A percentile compares a stretch with the other conserved stretches of the same genome.
These are phyloP conservation scores for Musa schizocarpa DNA, from an alignment of 176 grass and related monocot genomes.

Conservation along the genomic window DNA sequence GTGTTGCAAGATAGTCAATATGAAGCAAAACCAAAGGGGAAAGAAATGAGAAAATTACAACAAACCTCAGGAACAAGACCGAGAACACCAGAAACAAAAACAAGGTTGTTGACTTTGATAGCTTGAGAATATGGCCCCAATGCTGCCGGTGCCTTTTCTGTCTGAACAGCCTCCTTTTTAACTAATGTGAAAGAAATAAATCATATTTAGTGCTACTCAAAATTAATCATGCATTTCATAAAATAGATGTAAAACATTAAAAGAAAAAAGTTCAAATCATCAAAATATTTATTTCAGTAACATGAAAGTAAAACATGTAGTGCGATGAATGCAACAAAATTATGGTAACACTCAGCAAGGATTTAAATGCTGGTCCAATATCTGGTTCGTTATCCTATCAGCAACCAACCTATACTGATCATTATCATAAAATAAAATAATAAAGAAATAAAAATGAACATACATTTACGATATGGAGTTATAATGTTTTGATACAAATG, in stretches of 20 bases:
- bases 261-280: background rate
- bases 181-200: slow-evolving; percentile 15
- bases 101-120: slow-evolving; percentile 89
- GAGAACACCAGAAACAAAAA: slow-evolving; percentile 86
- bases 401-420: too few species aligned
- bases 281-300: background rate
- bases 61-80: slow-evolving; percentile 89
- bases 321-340: too few species aligned
- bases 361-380: background rate
- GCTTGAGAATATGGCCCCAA: slow-evolving; percentile 93
- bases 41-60: background rate
- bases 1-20: background rate
- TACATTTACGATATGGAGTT: too few species aligned
- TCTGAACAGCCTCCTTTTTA: slow-evolving; percentile 74
- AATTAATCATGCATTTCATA: background rate
- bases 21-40: background rate
- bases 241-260: background rate
- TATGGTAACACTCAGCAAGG: too few species aligned
- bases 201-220: background rate
- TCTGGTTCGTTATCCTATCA: too few species aligned
- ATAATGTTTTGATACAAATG: too few species aligned
- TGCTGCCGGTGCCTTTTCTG: slow-evolving; percentile 78
- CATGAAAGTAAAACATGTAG: background rate
- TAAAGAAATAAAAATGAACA: too few species aligned
- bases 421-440: too few species aligned